Percentiles rank a stretch among this genome's conserved stretches.
phyloP scores from a whole-genome alignment of 352 stramenopile species.

The Thraustotheca clavata region DNA sequence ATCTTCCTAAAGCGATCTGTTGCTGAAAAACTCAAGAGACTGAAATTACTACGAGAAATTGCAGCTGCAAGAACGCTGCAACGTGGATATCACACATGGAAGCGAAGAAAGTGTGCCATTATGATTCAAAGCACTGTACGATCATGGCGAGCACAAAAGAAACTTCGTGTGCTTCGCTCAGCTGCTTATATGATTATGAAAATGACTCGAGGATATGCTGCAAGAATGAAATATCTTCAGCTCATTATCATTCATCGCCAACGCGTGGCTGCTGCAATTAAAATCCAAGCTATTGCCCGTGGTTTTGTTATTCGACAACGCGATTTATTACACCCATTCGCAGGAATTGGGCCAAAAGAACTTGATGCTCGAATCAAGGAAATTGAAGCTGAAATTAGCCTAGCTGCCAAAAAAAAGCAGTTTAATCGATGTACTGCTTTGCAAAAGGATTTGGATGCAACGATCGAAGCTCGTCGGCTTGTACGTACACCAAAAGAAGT shows the following conservation, averaged over 20 bases:
- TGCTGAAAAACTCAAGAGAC: constrained; percentile 71
- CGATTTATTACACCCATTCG: constrained; percentile 70
- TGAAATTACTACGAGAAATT: constrained; percentile 75
- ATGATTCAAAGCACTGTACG: constrained; percentile 65
- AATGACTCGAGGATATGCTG: constrained; percentile 50
- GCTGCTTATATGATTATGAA: constrained; percentile 56
- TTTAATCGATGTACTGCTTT: constrained; percentile 78
- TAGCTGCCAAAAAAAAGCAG: constrained; percentile 73
- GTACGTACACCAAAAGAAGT: constrained; percentile 84
- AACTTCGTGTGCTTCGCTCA: constrained; percentile 39
- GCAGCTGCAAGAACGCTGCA: constrained; percentile 73
- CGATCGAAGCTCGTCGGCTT: constrained; percentile 72
- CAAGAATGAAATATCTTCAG: constrained; percentile 46
- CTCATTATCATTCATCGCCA: constrained; percentile 44
- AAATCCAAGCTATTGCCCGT: constrained; percentile 66
- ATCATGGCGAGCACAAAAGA: constrained; percentile 52
- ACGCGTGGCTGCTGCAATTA: constrained; percentile 40
- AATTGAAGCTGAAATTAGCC: constrained; percentile 64
- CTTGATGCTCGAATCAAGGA: constrained; percentile 67
- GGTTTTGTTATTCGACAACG: constrained; percentile 65
- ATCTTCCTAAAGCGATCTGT: constrained; percentile 78
- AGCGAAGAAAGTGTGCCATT: constrained; percentile 42
- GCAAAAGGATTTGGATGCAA: constrained; percentile 73
- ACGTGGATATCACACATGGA: constrained; percentile 72
- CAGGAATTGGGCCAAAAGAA: constrained; percentile 64